A percentile compares a stretch with the other conserved stretches of the same genome.
phyloP scores from a whole-genome alignment of 164 flowering plant genomes.

The Malania oleifera region DNA sequence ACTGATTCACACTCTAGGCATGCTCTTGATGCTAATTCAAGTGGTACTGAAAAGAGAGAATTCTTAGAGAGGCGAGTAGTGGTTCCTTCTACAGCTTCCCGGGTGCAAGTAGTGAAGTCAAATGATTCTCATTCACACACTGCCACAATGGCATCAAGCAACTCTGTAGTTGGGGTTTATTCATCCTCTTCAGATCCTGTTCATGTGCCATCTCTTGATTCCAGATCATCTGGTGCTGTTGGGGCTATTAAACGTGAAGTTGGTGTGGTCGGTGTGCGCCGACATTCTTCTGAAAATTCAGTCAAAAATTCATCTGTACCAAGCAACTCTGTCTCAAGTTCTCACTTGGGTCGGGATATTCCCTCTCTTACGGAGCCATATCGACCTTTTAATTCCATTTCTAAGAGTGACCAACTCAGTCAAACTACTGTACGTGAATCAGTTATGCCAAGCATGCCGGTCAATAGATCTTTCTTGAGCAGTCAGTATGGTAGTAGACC shows the following conservation, averaged over 20 bases:
- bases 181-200: slow-evolving; percentile 91
- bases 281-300: slow-evolving; percentile 45
- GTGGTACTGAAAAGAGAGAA: slow-evolving; percentile 32
- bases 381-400: slow-evolving; percentile 27
- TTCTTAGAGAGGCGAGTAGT: slow-evolving; percentile 21
- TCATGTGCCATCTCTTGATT: slow-evolving; percentile 87
- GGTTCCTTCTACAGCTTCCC: slow-evolving; percentile 27
- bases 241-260: slow-evolving; percentile 94
- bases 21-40: slow-evolving; percentile 27
- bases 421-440: slow-evolving; percentile 39
- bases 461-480: slow-evolving; percentile 35
- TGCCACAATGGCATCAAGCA: slow-evolving; percentile 37
- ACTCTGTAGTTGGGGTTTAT: slow-evolving; percentile 73
- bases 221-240: slow-evolving; percentile 63
- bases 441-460: slow-evolving; percentile 27
- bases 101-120: slow-evolving; percentile 28
- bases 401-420: slow-evolving; percentile 42
- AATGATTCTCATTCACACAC: slow-evolving; percentile 34
- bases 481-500: slow-evolving; percentile 47
- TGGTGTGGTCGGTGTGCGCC: slow-evolving; percentile 84
- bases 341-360: slow-evolving; percentile 32
- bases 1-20: slow-evolving; percentile 30
- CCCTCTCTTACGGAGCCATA: slow-evolving; percentile 35
- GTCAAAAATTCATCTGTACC: slow-evolving; percentile 38
- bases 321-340: slow-evolving; percentile 35